Percentiles rank a stretch among this genome's conserved stretches.
phyloP scores from a whole-genome alignment of 75 land plant species.

The Pseudotsuga menziesii region DNA sequence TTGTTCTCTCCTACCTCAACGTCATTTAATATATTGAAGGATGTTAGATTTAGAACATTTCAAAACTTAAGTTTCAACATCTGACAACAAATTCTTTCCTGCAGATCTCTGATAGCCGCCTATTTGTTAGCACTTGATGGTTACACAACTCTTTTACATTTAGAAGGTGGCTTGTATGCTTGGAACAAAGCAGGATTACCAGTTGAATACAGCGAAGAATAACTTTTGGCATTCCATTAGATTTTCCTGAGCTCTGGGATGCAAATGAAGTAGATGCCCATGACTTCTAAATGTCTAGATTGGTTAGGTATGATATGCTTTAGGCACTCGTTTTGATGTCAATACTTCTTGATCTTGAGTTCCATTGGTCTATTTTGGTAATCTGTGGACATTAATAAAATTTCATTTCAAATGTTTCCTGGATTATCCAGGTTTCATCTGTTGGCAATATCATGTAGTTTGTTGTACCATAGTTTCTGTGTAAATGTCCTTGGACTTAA shows the following conservation, averaged over 20 bases:
- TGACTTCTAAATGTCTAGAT: neutral
- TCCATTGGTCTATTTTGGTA: too few species aligned
- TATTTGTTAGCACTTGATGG: constrained; percentile 85
- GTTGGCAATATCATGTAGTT: neutral
- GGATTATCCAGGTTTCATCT: neutral
- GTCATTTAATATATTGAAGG: neutral
- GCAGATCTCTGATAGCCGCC: constrained; percentile 96
- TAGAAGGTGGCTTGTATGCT: constrained; percentile 86
- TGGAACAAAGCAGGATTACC: constrained; percentile 93
- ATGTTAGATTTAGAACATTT: neutral
- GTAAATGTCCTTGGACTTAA: neutral
- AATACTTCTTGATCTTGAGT: too few species aligned
- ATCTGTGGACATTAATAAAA: too few species aligned
- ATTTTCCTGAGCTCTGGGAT: neutral
- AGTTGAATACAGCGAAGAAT: neutral
- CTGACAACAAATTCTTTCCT: neutral
- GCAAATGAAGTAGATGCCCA: neutral
- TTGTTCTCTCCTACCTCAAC: neutral
- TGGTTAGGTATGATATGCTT: too few species aligned
- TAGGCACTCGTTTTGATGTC: too few species aligned
- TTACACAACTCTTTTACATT: constrained; percentile 67
- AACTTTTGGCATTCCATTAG: neutral
- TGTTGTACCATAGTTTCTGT: neutral
- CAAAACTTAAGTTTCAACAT: neutral
- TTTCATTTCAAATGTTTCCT: neutral